phyloP scores from a whole-genome alignment of 345 rosid genomes.

The Moricandia arvensis region DNA sequence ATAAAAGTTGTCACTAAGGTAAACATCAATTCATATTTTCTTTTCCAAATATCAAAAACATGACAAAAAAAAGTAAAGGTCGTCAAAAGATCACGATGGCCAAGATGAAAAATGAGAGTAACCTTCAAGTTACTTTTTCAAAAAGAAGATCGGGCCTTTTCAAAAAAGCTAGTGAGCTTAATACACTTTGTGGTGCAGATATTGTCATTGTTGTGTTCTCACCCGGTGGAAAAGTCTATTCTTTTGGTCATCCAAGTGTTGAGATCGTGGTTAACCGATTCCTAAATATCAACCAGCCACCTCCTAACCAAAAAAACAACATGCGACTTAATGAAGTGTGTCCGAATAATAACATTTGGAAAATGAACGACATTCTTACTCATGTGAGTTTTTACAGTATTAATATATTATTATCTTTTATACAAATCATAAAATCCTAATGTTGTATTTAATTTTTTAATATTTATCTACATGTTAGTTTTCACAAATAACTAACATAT shows the following conservation, averaged over 20 bases:
- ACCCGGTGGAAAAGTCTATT: slow-evolving; percentile 41
- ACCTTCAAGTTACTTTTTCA: slow-evolving; percentile 35
- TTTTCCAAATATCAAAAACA: not conserved
- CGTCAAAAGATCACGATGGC: slow-evolving; percentile 28
- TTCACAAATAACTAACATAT: not conserved
- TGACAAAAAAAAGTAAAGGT: slow-evolving; percentile 41
- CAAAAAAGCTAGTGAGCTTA: slow-evolving; percentile 36
- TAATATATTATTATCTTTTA: not conserved
- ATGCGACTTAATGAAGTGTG: slow-evolving; percentile 38
- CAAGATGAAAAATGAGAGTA: slow-evolving; percentile 29
- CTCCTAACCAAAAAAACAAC: not conserved
- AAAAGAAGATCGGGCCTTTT: slow-evolving; percentile 33
- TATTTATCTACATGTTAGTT: not conserved
- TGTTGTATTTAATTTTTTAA: not conserved
- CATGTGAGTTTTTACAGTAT: slow-evolving; percentile 16
- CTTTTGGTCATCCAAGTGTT: slow-evolving; percentile 60
- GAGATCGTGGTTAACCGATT: slow-evolving; percentile 42
- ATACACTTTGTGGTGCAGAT: slow-evolving; percentile 29
- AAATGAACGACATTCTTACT: slow-evolving; percentile 49
- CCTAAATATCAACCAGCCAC: slow-evolving; percentile 24
- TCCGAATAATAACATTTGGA: slow-evolving; percentile 38
- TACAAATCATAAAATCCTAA: not conserved
- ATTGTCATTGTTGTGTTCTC: slow-evolving; percentile 18
- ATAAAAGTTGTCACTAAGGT: not conserved
- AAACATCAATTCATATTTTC: not conserved